Percentiles rank a stretch among this genome's conserved stretches.
Conservation (phyloP, 1,139 yeast genomes). For the Yamadazyma pseudoaaseri region DNA sequence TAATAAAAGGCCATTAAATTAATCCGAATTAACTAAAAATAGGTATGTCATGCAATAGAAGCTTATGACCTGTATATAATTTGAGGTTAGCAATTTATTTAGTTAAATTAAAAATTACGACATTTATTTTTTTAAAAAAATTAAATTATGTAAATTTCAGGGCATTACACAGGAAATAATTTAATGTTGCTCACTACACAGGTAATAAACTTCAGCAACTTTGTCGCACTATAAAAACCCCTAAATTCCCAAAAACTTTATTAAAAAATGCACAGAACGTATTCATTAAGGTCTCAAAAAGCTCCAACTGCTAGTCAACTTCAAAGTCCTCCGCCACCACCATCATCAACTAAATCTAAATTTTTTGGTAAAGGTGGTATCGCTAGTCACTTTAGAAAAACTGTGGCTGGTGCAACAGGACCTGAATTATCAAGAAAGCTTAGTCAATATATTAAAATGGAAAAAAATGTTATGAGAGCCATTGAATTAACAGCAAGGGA, state of each 20-base stretch:
- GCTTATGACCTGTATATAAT: no score
- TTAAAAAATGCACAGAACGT: slow-evolving; percentile 74
- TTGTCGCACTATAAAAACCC: slow-evolving; percentile 1
- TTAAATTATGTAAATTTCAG: no score
- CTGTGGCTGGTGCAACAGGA: slow-evolving; percentile 72
- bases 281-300: slow-evolving; percentile 73
- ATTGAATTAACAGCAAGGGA: slow-evolving; percentile 76
- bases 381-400: slow-evolving; percentile 64
- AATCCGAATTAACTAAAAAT: no score
- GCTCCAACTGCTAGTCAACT: slow-evolving; percentile 83
- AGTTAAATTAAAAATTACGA: no score
- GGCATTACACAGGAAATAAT: no score
- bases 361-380: slow-evolving; percentile 75
- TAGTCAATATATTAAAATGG: slow-evolving; percentile 77
- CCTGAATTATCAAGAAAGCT: slow-evolving; percentile 78
- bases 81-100: no score
- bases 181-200: neutral
- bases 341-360: slow-evolving; percentile 64
- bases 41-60: no score
- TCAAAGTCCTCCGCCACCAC: slow-evolving; percentile 79
- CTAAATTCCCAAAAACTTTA: neutral
- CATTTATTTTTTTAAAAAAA: no score
- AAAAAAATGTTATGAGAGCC: slow-evolving; percentile 77
- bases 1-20: no score
- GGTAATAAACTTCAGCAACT: neutral